Base-by-base conservation (phyloP, 179 eudicot genomes). In the Silene noctiflora region DNA sequence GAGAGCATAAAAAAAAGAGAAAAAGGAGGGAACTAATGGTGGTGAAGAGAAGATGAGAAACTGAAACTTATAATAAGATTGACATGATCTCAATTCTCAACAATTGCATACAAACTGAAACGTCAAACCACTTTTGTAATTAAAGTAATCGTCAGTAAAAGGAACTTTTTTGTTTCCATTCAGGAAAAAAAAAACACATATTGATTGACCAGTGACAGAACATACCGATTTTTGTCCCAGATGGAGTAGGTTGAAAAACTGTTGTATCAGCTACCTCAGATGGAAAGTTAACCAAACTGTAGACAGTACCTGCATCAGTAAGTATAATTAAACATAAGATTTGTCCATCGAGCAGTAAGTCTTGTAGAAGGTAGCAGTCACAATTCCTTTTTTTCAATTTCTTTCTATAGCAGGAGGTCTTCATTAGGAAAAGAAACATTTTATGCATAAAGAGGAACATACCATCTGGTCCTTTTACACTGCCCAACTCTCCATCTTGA, bases 191-290 rank as follows among this genome's bases (percentile, higher is more conserved):
- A 2, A 10, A 20, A 17, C 17, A 44, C 2, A 69, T 19, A 3
- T 56, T 46, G 11, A 6, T 46, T 20, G 73, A 19, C 22, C 21
- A 62, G n/a, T 39, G 4, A 66, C 42, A 74, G 46, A 22, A 58
- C 79, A 66, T 88, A 91, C 97, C 93, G 21, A 87, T 81, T 84
- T 84, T 84, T 53, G 92, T 77, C 73, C 84, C 87, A 22, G 88
- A 80, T 72, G 87, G 70, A 70, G 89, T 83, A 66, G 97, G 66
- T 76, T 77, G 56, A 78, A 91, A 91, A 46, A 91, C 97, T 4
- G 84, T 81, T 19, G 89, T 86, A 51, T 89, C 85, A 25, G 92
- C 83, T 69, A 83, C 83, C 69, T 86, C 82, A 11, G 91, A 67
- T 64, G 87, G 76, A 66, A 70, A 80, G 82, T 88, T 91, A 71